Percentiles rank a stretch among this genome's conserved stretches.
phyloP scores from a whole-genome alignment of 1,284 basidiomycete species.

The Abortiporus biennis region DNA sequence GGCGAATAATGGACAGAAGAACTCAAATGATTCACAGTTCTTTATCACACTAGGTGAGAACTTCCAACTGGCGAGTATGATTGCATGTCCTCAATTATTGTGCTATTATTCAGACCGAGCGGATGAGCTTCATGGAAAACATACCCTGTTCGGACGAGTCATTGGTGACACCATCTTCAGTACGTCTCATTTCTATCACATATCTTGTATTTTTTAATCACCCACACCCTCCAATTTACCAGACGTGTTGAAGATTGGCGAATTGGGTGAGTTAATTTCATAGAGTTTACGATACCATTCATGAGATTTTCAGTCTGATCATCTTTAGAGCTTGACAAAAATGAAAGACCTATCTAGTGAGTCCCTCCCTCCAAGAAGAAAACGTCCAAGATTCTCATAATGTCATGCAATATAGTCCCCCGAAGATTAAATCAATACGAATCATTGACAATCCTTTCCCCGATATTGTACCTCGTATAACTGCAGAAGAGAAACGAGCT shows the following conservation, averaged over 20 bases:
- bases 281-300: background rate
- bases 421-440: slow-evolving; percentile 79
- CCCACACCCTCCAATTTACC: slow-evolving; percentile 9
- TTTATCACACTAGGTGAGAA: slow-evolving; percentile 79
- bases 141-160: slow-evolving; percentile 81
- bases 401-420: slow-evolving; percentile 54
- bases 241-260: slow-evolving; percentile 89
- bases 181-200: slow-evolving; percentile 33
- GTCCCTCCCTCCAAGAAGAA: too few relatives aligned
- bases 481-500: slow-evolving; percentile 80
- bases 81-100: background rate
- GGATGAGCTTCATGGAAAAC: slow-evolving; percentile 84
- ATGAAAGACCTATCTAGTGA: slow-evolving; percentile 83
- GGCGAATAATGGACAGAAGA: slow-evolving; percentile 85
- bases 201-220: background rate
- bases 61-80: background rate
- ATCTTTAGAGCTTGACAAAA: slow-evolving; percentile 68
- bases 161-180: slow-evolving; percentile 85
- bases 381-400: background rate
- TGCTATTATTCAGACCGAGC: slow-evolving; percentile 58
- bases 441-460: slow-evolving; percentile 92
- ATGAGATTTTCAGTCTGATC: slow-evolving; percentile 15
- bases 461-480: slow-evolving; percentile 95
- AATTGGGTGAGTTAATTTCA: slow-evolving; percentile 52
- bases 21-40: slow-evolving; percentile 87